These are phyloP conservation scores for Podospora conica DNA, from an alignment of 495 filamentous ascomycete genomes.

Conservation along the genomic window DNA sequence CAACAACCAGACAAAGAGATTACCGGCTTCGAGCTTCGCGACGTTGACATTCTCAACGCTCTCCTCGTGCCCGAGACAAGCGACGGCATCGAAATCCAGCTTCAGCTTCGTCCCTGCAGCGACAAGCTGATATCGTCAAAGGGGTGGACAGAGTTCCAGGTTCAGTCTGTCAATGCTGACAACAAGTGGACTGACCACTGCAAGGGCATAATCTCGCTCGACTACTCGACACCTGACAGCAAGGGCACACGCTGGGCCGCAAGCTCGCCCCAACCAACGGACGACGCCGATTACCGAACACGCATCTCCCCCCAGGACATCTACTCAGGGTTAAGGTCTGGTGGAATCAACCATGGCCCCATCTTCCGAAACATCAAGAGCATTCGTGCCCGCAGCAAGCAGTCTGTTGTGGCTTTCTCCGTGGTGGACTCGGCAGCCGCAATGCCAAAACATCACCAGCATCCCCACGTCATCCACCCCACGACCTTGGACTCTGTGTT, in stretches of 20 bases:
- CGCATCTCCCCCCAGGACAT: constrained; percentile 21
- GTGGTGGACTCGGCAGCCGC: constrained; percentile 34
- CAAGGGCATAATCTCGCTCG: constrained; percentile 26
- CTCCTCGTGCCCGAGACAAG: constrained; percentile 37
- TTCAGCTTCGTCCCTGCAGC: constrained; percentile 35
- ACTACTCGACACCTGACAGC: constrained; percentile 13
- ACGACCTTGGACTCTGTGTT: constrained; percentile 40
- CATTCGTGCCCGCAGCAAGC: constrained; percentile 20
- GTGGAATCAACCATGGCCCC: constrained; percentile 34
- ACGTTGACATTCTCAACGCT: constrained; percentile 37
- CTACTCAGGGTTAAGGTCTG: constrained; percentile 24
- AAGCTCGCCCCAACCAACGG: not conserved
- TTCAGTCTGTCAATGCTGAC: constrained; percentile 44
- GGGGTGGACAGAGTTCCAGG: constrained; percentile 30
- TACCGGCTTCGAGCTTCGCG: constrained; percentile 31
- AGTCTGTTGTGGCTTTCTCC: constrained; percentile 21
- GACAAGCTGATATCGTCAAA: constrained; percentile 34
- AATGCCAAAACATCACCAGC: constrained; percentile 41
- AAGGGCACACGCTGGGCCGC: not conserved
- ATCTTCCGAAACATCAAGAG: constrained; percentile 32
- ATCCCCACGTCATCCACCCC: constrained; percentile 43
- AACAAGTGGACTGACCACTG: constrained; percentile 32
- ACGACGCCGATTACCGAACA: constrained; percentile 18
- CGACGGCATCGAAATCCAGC: constrained; percentile 33
- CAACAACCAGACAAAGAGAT: not conserved